Evolutionary conservation across 257 asterid genomes (phyloP), one percentile per base, ranked within the genome.

Genomic region (Nicotiana benthamiana): DNA sequence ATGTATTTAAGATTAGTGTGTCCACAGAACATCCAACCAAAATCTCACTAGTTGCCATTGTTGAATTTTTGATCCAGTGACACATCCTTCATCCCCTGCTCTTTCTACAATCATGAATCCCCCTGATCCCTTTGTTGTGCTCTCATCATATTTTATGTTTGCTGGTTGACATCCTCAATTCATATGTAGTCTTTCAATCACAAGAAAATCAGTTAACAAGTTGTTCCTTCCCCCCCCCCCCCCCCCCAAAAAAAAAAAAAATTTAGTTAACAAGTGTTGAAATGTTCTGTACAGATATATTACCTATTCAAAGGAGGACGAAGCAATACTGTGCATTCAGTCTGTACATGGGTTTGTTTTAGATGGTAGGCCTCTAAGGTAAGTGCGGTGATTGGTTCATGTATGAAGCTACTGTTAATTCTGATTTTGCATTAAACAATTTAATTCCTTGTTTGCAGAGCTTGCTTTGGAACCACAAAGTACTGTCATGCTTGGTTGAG

Each of bases 401-500:
- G 75, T 70, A 22, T 3, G 22, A 59, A 70, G 48, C 22, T 53
- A 70, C 24, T 36, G 13, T 70, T 22, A 40, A 18, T 22, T 43
- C 22, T 43, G 77, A 70, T 70, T 43, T 43, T 70, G 51, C 70
- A 22, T 70, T 59, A 56, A 79, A 81, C 78, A 62, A 61, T 79
- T 72, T 82, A 84, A 53, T 81, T 62, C 57, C 52, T 74, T 87
- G 36, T 63, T 78, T 85, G 82, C 88, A 95, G 99, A 95, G 98
- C 98, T 11, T 93, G 97, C 84, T 93, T 90, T 83, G 97, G 97
- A 82, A 93, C 97, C 80, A 93, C 97, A 30, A 93, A 93, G 87
- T 93, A 91, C 84, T 93, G 97, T 79, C 97, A 92, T 85, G 95
- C 97, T 60, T 93, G 97, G 97, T 86, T 93, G 86, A 92, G 95